Conservation (phyloP, 495 filamentous ascomycete genomes). For the Hypoxylon fragiforme region DNA sequence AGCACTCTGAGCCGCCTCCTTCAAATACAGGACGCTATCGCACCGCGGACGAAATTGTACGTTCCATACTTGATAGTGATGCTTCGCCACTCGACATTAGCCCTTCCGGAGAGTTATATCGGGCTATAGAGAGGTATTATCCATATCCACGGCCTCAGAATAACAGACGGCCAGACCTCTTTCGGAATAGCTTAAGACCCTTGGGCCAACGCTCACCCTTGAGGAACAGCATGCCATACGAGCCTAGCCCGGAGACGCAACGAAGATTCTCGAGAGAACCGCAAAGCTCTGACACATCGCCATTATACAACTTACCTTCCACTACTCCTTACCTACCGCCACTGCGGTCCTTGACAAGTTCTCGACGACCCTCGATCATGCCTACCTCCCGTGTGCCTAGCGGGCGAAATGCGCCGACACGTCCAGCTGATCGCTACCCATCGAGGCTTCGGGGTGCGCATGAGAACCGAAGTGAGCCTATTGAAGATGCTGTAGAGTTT, state of each 20-base stretch:
- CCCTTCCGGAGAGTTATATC: conserved; percentile 48
- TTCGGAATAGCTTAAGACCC: conserved; percentile 21
- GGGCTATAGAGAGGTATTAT: conserved; percentile 50
- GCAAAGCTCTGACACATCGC: conserved; percentile 34
- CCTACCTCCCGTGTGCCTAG: conserved; percentile 19
- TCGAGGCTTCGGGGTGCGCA: conserved; percentile 34
- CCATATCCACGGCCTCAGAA: conserved; percentile 8
- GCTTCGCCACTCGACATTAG: conserved; percentile 39
- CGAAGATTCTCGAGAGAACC: conserved; percentile 44
- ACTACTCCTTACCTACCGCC: conserved; percentile 44
- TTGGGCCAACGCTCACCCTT: conserved; percentile 13
- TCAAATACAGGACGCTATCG: conserved; percentile 45
- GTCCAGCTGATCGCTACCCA: conserved; percentile 36
- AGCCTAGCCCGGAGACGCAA: conserved; percentile 39
- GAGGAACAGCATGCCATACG: conserved; percentile 44
- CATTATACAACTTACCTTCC: conserved; percentile 22
- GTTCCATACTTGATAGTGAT: conserved; percentile 45
- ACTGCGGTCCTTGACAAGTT: conserved; percentile 41
- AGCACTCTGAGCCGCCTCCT: conserved; percentile 46
- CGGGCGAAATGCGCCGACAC: conserved; percentile 33
- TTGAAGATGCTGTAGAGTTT: conserved; percentile 19
- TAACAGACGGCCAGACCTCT: conserved; percentile 27
- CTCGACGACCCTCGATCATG: conserved; percentile 36
- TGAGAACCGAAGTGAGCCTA: conserved; percentile 15
- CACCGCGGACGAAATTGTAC: conserved; percentile 47